Evolutionary conservation across 2,329 filamentous ascomycete species (phyloP).

Genomic region (Aspergillus carbonarius): DNA sequence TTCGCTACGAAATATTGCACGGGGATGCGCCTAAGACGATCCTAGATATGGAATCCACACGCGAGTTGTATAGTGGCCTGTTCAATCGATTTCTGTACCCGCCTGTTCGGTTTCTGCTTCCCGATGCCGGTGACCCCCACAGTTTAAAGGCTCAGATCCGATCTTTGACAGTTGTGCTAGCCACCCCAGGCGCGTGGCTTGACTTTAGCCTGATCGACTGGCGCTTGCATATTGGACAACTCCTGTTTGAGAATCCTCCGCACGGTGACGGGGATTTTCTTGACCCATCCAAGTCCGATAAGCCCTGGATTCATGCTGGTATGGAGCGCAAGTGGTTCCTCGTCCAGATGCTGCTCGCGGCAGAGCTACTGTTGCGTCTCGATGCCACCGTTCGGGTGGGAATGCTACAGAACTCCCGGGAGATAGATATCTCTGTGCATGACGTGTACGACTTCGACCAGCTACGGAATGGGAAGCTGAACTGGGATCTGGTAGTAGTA

Average conservation of each 20-base stretch:
- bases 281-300: slow-evolving; percentile 14
- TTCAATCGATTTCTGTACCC: slow-evolving; percentile 42
- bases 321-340: slow-evolving; percentile 55
- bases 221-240: slow-evolving; percentile 47
- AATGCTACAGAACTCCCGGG: slow-evolving; percentile 40
- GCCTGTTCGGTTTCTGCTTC: slow-evolving; percentile 27
- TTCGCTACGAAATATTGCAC: slow-evolving; percentile 37
- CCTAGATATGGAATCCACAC: slow-evolving; percentile 34
- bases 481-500: slow-evolving; percentile 58
- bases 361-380: slow-evolving; percentile 55
- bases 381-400: slow-evolving; percentile 48
- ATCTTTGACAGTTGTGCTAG: slow-evolving; percentile 44
- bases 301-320: slow-evolving; percentile 26
- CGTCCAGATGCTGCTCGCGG: slow-evolving; percentile 55
- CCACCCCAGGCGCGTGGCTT: slow-evolving; percentile 46
- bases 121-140: slow-evolving; percentile 26
- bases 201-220: slow-evolving; percentile 49
- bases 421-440: slow-evolving; percentile 42
- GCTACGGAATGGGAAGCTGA: slow-evolving; percentile 51
- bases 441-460: slow-evolving; percentile 49
- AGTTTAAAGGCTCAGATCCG: slow-evolving; percentile 49
- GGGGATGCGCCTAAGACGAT: slow-evolving; percentile 34
- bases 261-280: slow-evolving; percentile 38
- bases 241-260: slow-evolving; percentile 43
- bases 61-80: slow-evolving; percentile 34